Conservation (phyloP, 2,329 filamentous ascomycete genomes). For the Penicillium sp. region DNA sequence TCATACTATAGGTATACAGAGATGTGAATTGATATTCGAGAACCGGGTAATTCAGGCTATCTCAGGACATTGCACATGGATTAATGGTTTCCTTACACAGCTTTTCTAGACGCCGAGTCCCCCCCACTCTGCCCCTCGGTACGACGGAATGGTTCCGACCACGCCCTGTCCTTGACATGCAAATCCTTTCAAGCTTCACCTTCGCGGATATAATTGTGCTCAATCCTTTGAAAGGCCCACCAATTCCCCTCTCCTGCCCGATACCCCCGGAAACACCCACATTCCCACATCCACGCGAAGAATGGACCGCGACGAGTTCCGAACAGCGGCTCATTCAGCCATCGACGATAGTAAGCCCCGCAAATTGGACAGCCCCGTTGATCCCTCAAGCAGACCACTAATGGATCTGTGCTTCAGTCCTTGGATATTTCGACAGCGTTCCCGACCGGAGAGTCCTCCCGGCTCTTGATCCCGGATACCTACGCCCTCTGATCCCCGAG, state of each 20-base stretch:
- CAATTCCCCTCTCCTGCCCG: background rate
- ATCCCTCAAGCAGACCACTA: background rate
- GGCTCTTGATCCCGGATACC: constrained; percentile 79
- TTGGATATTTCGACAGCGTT: constrained; percentile 79
- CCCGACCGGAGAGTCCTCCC: constrained; percentile 71
- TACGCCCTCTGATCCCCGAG: constrained; percentile 74
- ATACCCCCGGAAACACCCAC: background rate
- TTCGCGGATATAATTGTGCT: background rate
- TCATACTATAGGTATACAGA: too few species aligned
- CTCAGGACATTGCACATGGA: too few species aligned
- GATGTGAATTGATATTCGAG: background rate
- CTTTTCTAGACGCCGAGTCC: too few species aligned
- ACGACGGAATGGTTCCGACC: background rate
- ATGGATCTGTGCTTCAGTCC: constrained; percentile 55
- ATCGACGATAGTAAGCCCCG: constrained; percentile 73
- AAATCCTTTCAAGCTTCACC: background rate
- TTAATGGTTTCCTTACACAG: too few species aligned
- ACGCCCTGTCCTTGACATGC: background rate
- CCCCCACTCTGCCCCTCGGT: background rate
- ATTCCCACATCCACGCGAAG: background rate
- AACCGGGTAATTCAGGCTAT: background rate
- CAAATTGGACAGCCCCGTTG: background rate
- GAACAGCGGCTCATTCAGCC: constrained; percentile 71
- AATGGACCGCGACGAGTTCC: constrained; percentile 82
- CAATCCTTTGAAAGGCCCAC: background rate